Evolutionary conservation across 306 rosid genomes (phyloP), one percentile per base, ranked within the genome.

Genomic region (Rosa multiflora): DNA sequence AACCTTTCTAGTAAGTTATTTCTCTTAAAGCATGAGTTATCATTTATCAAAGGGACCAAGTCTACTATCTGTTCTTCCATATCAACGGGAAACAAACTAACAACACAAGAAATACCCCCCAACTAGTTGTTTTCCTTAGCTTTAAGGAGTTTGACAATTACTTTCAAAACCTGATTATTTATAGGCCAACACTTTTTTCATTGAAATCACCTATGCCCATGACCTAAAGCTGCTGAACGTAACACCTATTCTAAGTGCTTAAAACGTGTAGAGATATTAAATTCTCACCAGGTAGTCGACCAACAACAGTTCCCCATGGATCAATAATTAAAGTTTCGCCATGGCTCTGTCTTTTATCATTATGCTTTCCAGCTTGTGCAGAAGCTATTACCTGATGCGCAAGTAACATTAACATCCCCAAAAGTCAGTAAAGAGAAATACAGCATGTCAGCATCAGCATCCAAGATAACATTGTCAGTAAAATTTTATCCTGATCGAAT

Each of bases 301-400:
- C 90, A 79, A 93, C 87, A 82, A 95, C 52, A 69, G 90, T 88
- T 49, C 99, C 97, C 99, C 99, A 93, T 20, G 98, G 99, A 83
- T 95, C 98, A 21, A 95, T 90, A 69, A 95, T 91, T 80, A 95
- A 81, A 76, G 99, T 79, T 74, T 93, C 96, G 11, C 98, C 99
- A 12, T 91, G 88, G 87, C 98, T 90, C 85, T 95, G 97, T 83
- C 99, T 92, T 75, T 89, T 90, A 40, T 87, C 93, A 5, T 86
- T 93, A 82, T 91, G 88, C 58, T 78, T 84, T 59, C 99, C 99
- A 78, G 97, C 85, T 90, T 93, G 99, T 29, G 99, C 89, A n/a
- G 99, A 85, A 83, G 98, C 99, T 79, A 95, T 88, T 76, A 95
- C 99, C 99, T 95, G 86, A 77, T 47, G 76, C 73, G 81, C 64